Evolutionary conservation across 257 asterid species (phyloP).

Genomic region (Solanum chmielewskii): DNA sequence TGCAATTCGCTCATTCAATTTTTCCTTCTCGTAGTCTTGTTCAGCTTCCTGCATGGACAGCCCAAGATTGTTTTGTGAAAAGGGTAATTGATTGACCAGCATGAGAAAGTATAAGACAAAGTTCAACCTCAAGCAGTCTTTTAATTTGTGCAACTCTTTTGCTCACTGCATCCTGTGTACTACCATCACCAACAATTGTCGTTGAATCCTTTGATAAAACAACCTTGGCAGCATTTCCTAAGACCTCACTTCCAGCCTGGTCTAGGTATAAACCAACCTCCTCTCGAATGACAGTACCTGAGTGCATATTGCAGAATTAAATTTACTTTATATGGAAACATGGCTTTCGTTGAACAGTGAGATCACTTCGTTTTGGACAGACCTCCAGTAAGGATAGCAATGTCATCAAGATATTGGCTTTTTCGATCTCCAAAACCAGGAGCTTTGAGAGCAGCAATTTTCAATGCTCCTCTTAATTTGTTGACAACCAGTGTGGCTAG

Average conservation of each 20-base stretch:
- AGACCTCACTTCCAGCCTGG: slow-evolving; percentile 77
- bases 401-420: slow-evolving; percentile 93
- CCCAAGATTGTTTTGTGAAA: background rate
- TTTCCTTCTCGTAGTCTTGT: slow-evolving; percentile 91
- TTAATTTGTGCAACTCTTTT: slow-evolving; percentile 76
- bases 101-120: background rate
- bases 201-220: slow-evolving; percentile 80
- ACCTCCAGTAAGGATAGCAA: slow-evolving; percentile 96
- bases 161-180: slow-evolving; percentile 78
- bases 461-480: slow-evolving; percentile 84
- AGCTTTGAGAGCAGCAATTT: slow-evolving; percentile 94
- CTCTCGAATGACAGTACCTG: slow-evolving; percentile 92
- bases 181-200: slow-evolving; percentile 96
- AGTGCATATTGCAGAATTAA: background rate
- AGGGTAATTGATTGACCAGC: background rate
- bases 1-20: slow-evolving; percentile 82
- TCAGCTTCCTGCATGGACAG: slow-evolving; percentile 55
- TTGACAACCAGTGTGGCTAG: slow-evolving; percentile 94
- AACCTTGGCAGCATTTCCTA: slow-evolving; percentile 94
- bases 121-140: slow-evolving; percentile 71
- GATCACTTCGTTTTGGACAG: background rate
- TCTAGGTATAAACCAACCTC: slow-evolving; percentile 80
- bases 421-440: slow-evolving; percentile 98
- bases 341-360: background rate
- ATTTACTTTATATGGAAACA: background rate